These are phyloP conservation scores for Yamadazyma conglobata DNA, from an alignment of 1,139 yeast genomes.

Conservation along the genomic window DNA sequence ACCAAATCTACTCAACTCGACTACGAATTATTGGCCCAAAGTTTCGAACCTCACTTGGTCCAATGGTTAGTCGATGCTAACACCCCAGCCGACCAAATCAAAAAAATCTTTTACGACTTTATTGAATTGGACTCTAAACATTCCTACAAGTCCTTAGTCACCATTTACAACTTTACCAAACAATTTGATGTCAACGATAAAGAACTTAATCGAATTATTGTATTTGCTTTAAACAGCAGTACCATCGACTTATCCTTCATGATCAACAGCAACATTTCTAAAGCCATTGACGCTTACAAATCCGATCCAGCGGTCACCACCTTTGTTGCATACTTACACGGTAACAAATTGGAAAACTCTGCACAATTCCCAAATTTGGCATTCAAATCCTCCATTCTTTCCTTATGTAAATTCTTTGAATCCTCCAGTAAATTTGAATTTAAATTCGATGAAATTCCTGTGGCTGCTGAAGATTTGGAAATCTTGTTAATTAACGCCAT, in stretches of 20 bases:
- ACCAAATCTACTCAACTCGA: slow-evolving; percentile 31
- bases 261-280: slow-evolving; percentile 39
- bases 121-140: slow-evolving; percentile 31
- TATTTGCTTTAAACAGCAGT: slow-evolving; percentile 38
- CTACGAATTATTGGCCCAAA: slow-evolving; percentile 32
- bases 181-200: slow-evolving; percentile 19
- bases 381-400: slow-evolving; percentile 38
- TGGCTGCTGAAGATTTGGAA: slow-evolving; percentile 38
- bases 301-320: slow-evolving; percentile 24
- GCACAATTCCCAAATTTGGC: slow-evolving; percentile 22
- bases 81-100: slow-evolving; percentile 28
- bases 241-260: slow-evolving; percentile 44
- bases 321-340: slow-evolving; percentile 35
- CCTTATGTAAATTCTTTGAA: slow-evolving; percentile 41
- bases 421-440: slow-evolving; percentile 25
- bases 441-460: slow-evolving; percentile 40
- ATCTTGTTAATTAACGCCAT: slow-evolving; percentile 42
- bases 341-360: slow-evolving; percentile 28
- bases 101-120: slow-evolving; percentile 38
- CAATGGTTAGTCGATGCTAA: slow-evolving; percentile 32
- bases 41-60: slow-evolving; percentile 37
- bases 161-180: slow-evolving; percentile 35
- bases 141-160: slow-evolving; percentile 30
- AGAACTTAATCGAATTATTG: slow-evolving; percentile 35
- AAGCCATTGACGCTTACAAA: slow-evolving; percentile 24